Conservation (phyloP, 2,329 filamentous ascomycete genomes). For the Davidsoniella australis region DNA sequence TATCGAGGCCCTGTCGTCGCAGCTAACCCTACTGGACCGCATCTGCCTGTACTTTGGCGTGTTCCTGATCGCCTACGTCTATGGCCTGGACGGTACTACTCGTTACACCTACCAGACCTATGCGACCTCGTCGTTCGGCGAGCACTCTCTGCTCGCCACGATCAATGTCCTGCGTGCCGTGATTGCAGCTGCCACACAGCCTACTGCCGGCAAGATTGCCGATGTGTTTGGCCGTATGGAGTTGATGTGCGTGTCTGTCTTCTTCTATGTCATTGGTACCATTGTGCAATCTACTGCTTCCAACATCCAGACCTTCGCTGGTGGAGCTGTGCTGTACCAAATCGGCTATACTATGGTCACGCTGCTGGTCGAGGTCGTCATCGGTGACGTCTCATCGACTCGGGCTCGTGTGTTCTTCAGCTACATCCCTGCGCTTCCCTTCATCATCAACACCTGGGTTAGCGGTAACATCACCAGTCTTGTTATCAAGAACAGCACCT, state of each 20-base stretch:
- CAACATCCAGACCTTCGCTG: slow-evolving; percentile 34
- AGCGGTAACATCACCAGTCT: slow-evolving; percentile 36
- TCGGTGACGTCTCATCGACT: slow-evolving; percentile 46
- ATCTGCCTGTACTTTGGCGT: slow-evolving; percentile 41
- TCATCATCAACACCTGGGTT: slow-evolving; percentile 49
- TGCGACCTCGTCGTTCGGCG: slow-evolving; percentile 31
- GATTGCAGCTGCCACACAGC: slow-evolving; percentile 41
- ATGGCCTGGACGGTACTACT: slow-evolving; percentile 41
- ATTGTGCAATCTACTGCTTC: slow-evolving; percentile 36
- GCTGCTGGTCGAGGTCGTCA: slow-evolving; percentile 44
- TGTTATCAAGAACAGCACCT: slow-evolving; percentile 31
- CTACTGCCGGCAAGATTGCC: slow-evolving; percentile 40
- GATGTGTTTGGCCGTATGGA: slow-evolving; percentile 48
- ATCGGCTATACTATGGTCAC: slow-evolving; percentile 46
- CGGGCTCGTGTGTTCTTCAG: slow-evolving; percentile 46
- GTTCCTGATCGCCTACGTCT: slow-evolving; percentile 47
- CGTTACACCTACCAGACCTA: slow-evolving; percentile 37
- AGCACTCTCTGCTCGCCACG: slow-evolving; percentile 39
- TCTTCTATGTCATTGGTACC: slow-evolving; percentile 42
- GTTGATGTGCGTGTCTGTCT: slow-evolving; percentile 34
- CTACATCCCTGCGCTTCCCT: slow-evolving; percentile 42
- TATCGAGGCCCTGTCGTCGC: slow-evolving; percentile 36
- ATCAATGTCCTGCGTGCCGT: slow-evolving; percentile 40
- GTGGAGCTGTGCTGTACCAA: slow-evolving; percentile 42
- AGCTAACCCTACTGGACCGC: slow-evolving; percentile 35